These are phyloP conservation scores for Carallia brachiata DNA, from an alignment of 345 rosid genomes.

Conservation along the genomic window DNA sequence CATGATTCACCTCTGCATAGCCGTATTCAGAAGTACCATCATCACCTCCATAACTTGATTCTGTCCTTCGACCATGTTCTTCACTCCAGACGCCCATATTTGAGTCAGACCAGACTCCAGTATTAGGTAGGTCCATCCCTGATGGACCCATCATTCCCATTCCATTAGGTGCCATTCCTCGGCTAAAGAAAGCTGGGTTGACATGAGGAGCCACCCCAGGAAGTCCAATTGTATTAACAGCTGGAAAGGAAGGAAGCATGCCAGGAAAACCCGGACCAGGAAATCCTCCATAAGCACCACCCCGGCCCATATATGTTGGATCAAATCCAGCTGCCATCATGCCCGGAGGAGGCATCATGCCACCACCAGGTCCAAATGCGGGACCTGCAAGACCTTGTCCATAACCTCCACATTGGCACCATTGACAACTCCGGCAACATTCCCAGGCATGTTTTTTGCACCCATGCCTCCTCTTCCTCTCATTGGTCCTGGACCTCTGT, in stretches of 20 bases:
- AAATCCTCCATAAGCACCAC: constrained; percentile 73
- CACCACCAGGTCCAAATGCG: constrained; percentile 57
- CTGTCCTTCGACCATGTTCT: constrained; percentile 72
- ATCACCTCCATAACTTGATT: constrained; percentile 75
- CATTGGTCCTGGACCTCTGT: constrained; percentile 57
- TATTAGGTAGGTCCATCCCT: constrained; percentile 66
- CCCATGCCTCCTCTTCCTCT: constrained; percentile 67
- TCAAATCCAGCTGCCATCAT: constrained; percentile 84
- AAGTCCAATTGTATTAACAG: constrained; percentile 61
- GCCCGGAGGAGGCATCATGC: constrained; percentile 57
- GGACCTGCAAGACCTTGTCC: constrained; percentile 65
- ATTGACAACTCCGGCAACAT: constrained; percentile 55
- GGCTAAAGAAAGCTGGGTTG: constrained; percentile 74
- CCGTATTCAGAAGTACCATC: constrained; percentile 84
- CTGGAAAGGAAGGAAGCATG: constrained; percentile 59
- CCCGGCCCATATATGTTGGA: constrained; percentile 75
- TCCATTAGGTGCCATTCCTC: constrained; percentile 71
- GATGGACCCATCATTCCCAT: constrained; percentile 75
- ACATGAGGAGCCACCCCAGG: constrained; percentile 90
- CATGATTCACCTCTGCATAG: constrained; percentile 66
- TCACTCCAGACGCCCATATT: constrained; percentile 75
- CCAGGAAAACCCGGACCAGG: constrained; percentile 66
- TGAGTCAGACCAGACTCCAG: constrained; percentile 81
- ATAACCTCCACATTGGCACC: constrained; percentile 43
- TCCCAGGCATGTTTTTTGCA: constrained; percentile 63